Percentiles rank a stretch among this genome's conserved stretches.
phyloP scores from a whole-genome alignment of 306 rosid species.

The Trifolium pratense region DNA sequence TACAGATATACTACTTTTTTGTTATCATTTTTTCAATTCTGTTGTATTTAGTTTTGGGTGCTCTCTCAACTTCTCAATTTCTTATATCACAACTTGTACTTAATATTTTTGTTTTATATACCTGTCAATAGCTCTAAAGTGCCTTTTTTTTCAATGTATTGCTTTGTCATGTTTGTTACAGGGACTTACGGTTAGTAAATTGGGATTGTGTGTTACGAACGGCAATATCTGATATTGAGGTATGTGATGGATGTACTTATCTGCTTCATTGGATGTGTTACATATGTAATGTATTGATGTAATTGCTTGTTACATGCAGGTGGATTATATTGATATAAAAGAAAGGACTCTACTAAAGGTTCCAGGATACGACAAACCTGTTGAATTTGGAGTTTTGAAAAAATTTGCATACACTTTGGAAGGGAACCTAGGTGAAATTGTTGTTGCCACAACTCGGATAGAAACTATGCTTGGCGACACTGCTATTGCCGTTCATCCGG shows the following conservation, averaged over 20 bases:
- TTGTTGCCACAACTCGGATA: slow-evolving; percentile 92
- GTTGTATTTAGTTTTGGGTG: slow-evolving; percentile 22
- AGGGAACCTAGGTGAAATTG: slow-evolving; percentile 80
- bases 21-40: not conserved
- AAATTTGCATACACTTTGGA: slow-evolving; percentile 93
- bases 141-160: slow-evolving; percentile 3
- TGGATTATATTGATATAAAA: slow-evolving; percentile 83
- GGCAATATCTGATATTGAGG: slow-evolving; percentile 97
- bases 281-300: slow-evolving; percentile 25
- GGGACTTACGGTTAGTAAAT: slow-evolving; percentile 90
- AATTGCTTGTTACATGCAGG: slow-evolving; percentile 57
- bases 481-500: slow-evolving; percentile 89
- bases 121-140: not conserved
- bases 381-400: slow-evolving; percentile 88
- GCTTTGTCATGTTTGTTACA: slow-evolving; percentile 46
- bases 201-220: slow-evolving; percentile 95
- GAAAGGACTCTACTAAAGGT: slow-evolving; percentile 70
- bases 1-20: not conserved
- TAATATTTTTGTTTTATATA: slow-evolving; percentile 10
- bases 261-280: slow-evolving; percentile 17
- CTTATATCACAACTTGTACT: not conserved
- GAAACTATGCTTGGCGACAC: slow-evolving; percentile 99
- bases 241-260: slow-evolving; percentile 33
- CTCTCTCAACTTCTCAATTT: slow-evolving; percentile 26
- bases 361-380: slow-evolving; percentile 81